Conservation (phyloP, 2,329 filamentous ascomycete genomes). For the Stylonectria norvegica region DNA sequence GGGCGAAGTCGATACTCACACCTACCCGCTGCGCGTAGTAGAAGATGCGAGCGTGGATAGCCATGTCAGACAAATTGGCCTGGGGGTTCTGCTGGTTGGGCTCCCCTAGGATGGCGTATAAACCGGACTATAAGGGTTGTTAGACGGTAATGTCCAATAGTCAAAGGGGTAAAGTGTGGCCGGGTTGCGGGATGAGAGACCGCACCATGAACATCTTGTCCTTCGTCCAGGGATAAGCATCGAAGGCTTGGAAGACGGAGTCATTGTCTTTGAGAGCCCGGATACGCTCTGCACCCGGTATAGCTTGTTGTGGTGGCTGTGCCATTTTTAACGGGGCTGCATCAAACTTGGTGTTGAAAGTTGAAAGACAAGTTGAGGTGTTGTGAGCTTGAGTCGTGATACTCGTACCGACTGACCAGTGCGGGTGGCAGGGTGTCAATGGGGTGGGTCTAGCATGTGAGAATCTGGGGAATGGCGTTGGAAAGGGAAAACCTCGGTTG, state of each 20-base stretch:
- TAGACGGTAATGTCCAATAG: not conserved
- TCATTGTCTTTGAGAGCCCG: conserved; percentile 38
- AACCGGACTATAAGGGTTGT: conserved; percentile 45
- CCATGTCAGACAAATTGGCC: conserved; percentile 55
- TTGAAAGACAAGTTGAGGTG: not conserved
- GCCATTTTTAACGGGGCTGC: conserved; percentile 8
- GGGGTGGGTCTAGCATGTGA: conserved; percentile 20
- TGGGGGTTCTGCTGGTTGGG: conserved; percentile 39
- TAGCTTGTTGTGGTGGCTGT: conserved; percentile 17
- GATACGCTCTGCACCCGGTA: conserved; percentile 36
- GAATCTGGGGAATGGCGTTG: conserved; percentile 10
- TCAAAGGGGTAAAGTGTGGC: not conserved
- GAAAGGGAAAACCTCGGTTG: conserved; percentile 14
- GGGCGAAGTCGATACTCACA: conserved; percentile 59
- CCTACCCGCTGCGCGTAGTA: conserved; percentile 56
- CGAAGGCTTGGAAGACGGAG: conserved; percentile 57
- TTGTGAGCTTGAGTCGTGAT: conserved; percentile 1
- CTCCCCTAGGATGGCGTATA: conserved; percentile 61
- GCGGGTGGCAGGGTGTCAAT: conserved; percentile 11
- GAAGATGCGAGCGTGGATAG: conserved; percentile 63
- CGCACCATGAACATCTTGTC: conserved; percentile 65
- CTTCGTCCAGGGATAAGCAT: conserved; percentile 63
- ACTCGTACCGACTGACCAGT: too few relatives aligned
- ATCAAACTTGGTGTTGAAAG: not conserved
- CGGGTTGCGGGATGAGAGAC: not conserved